These are phyloP conservation scores for Dentipellis fragilis DNA, from an alignment of 768 basidiomycete genomes.

Conservation along the genomic window DNA sequence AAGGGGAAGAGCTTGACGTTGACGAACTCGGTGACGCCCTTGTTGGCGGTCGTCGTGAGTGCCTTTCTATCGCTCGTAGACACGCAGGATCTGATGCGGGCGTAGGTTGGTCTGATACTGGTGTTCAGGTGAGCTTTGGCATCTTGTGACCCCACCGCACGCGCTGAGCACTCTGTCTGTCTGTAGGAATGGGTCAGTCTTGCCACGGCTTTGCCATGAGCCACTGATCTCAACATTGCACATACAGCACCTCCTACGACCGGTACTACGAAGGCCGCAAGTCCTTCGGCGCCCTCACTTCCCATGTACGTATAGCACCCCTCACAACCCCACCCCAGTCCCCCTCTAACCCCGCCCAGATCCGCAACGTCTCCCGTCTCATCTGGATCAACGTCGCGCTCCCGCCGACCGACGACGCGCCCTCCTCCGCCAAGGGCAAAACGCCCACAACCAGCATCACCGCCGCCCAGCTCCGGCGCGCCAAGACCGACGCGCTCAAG, in stretches of 20 bases:
- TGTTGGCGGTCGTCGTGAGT: conserved; percentile 82
- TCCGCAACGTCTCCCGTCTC: conserved; percentile 67
- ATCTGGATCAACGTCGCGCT: conserved; percentile 74
- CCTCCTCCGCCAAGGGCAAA: conserved; percentile 34
- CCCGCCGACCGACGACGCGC: conserved; percentile 40
- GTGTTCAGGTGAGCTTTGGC: conserved; percentile 67
- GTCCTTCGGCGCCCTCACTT: conserved; percentile 60
- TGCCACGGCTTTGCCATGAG: too few species aligned
- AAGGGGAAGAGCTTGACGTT: conserved; percentile 51
- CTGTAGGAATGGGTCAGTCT: conserved; percentile 49
- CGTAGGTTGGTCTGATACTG: conserved; percentile 76
- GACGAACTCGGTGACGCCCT: conserved; percentile 78
- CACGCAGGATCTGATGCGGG: neutral
- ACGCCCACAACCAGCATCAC: conserved; percentile 36
- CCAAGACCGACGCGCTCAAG: conserved; percentile 63
- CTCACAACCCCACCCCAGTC: too few species aligned
- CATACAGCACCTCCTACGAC: conserved; percentile 68
- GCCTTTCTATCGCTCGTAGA: neutral
- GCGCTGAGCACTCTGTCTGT: too few species aligned
- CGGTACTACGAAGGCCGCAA: conserved; percentile 87
- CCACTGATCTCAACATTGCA: neutral
- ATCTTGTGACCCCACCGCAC: neutral
- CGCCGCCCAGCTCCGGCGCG: conserved; percentile 41
- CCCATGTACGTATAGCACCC: conserved; percentile 34
- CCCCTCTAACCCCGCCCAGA: conserved; percentile 18